Base-by-base conservation (phyloP, 495 filamentous ascomycete genomes). In the Beverwykella pulmonaria region DNA sequence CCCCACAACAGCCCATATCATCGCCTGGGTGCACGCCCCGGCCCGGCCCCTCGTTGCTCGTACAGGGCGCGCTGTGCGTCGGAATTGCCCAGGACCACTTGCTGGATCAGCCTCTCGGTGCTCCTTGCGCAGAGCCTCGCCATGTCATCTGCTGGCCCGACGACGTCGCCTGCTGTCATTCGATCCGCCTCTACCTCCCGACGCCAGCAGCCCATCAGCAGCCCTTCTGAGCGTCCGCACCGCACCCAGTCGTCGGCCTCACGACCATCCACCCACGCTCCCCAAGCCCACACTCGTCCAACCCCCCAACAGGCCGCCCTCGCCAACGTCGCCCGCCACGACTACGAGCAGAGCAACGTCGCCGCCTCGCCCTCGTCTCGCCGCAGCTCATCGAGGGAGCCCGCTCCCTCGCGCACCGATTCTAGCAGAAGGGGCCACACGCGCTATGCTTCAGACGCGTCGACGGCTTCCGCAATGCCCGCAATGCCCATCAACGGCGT, bases 141-240 rank as follows among this genome's bases (percentile, higher is more conserved):
- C 65, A 85, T 85, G 82, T 84, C 85, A 69, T 76, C 82, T 36
- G 76, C 82, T 23, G 48, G 50, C 39, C 76, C 82, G 26, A 75
- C 81, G 69, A 75, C 79, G 46, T 72, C 78, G 56, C 76, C 82
- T 27, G 77, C 80, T 64, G 78, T 84, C 62, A 75, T 76, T 57
- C 83, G 84, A 71, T 82, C 81, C 70, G 76, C 82, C 55, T 86
- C 83, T n/a, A 82, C 83, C 30, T 84, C 84, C 17, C 80, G 80
- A 67, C 81, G 80, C 41, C 71, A 74, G 61, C 80, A 80, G 26
- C 75, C 81, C 44, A 67, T 76, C 63, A 74, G 74, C 60, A 71
- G 78, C 57, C 74, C 79, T 48, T 71, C 80, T 39, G 83, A 87
- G 71, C 75, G 80, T 61, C 84, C 84, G 47, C 84, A 86, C 71